A percentile compares a stretch with the other conserved stretches of the same genome.
Evolutionary conservation across 179 eudicot genomes (phyloP).

Genomic region (Beta corolliflora): DNA sequence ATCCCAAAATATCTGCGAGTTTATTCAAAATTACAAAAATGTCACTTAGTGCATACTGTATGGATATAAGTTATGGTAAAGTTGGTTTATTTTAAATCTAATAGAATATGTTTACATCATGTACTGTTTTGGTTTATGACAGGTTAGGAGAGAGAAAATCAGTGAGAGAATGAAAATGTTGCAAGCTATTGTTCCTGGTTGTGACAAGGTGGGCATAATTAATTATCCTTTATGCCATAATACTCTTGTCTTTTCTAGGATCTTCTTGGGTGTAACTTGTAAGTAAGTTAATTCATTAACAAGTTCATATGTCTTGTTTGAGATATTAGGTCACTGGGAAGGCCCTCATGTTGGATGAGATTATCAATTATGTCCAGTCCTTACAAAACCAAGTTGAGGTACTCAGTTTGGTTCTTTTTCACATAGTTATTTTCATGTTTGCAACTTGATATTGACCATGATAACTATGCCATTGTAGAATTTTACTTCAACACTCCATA

Average conservation of each 20-base stretch:
- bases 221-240: not conserved
- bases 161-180: constrained; percentile 77
- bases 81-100: too few relatives aligned
- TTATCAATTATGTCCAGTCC: constrained; percentile 77
- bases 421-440: not conserved
- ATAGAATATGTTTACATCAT: not conserved
- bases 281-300: constrained; percentile 5
- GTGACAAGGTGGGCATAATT: constrained; percentile 66
- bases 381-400: constrained; percentile 90
- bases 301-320: constrained; percentile 42
- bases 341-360: constrained; percentile 97
- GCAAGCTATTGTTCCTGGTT: constrained; percentile 83
- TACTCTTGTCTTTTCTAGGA: not conserved
- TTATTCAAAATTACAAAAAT: too few relatives aligned
- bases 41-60: too few relatives aligned
- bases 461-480: not conserved
- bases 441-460: not conserved
- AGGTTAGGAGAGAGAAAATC: constrained; percentile 87
- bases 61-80: too few relatives aligned
- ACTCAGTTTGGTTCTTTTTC: not conserved
- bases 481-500: too few relatives aligned
- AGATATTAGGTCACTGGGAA: constrained; percentile 72
- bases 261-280: not conserved
- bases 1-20: too few relatives aligned
- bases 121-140: constrained; percentile 2